Conservation (phyloP, 768 basidiomycete species). For the Rhodotorula toruloides region DNA sequence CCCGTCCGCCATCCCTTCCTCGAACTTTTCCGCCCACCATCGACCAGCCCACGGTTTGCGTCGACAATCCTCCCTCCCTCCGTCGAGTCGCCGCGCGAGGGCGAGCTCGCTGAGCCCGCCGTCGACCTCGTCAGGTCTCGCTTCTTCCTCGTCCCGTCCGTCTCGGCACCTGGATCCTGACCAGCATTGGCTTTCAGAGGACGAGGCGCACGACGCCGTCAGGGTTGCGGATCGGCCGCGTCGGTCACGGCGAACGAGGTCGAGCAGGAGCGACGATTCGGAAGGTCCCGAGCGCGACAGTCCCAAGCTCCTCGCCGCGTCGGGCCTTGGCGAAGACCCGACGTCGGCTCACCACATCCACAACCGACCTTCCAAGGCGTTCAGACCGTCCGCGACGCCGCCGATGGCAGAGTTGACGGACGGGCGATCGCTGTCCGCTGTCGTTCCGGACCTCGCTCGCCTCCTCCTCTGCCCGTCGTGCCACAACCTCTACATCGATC, state of each 20-base stretch:
- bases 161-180: slow-evolving; percentile 32
- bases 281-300: not conserved
- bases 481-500: slow-evolving; percentile 26
- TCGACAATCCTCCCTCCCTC: slow-evolving; percentile 10
- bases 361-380: slow-evolving; percentile 12
- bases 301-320: slow-evolving; percentile 1
- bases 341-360: slow-evolving; percentile 1
- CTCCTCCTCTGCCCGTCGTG: slow-evolving; percentile 37
- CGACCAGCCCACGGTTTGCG: not conserved
- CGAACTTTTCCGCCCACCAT: slow-evolving; percentile 2
- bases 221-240: not conserved
- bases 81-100: not conserved
- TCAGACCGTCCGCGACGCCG: not conserved
- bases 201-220: slow-evolving; percentile 30
- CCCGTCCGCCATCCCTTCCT: slow-evolving; percentile 12
- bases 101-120: slow-evolving; percentile 2
- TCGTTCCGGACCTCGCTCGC: slow-evolving; percentile 26
- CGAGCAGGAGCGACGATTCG: not conserved
- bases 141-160: not conserved
- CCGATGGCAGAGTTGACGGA: not conserved
- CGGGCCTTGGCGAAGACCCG: not conserved
- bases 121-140: too few relatives aligned
- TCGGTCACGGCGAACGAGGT: not conserved
- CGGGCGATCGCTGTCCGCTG: not conserved
- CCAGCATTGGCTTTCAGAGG: slow-evolving; percentile 42